Base-by-base conservation (phyloP, 352 stramenopile species). In the Pythium myriotylum region DNA sequence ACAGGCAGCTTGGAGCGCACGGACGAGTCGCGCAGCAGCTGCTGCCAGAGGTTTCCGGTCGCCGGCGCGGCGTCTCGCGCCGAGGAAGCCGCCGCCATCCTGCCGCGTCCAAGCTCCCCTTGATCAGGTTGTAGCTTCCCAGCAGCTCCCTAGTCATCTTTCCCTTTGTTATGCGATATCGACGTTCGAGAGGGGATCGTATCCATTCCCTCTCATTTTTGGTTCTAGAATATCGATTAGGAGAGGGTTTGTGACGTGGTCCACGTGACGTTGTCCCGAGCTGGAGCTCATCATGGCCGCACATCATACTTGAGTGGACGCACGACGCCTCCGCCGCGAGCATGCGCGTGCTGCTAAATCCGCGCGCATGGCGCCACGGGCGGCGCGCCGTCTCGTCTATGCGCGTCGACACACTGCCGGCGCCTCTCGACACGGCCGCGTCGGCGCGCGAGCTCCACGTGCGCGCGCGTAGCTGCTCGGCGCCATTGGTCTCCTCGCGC, bases 1-100 rank as follows among this genome's bases (percentile, higher is more conserved):
- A 52, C 66, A 37, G 86, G 86, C 26, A 94, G 76, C 66, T 85
- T 84, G 48, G 77, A 78, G 46, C 86, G 83, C 72, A 91, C 84
- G 32, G 83, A 92, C 65, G 74, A 89, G 54, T 92, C 83, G 51
- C 82, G 79, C 57, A 94, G 81, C 69, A 94, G 84, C 68, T 90
- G 81, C 69, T 94, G 83, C 86, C 86, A 94, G 35, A 91, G 70
- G 68, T 92, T 88, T 40, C 58, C 62, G 40, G 17, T 17, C 8
- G 33, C 50, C 29, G 41, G 8, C 16, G 41, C 4, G 20, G 43
- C 48, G 20, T 58, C 40, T 17, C 56, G 55, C 43, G 49, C 22
- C 13, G 57, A 35, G 23, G 50, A 26, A 42, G 54, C 32, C 41
- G 54, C 40, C 62, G 39, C 23, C 37, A 39, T 62, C 33, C n/a